Base-by-base conservation (phyloP, 1,139 yeast species). In the Lodderomyces metapsilosis region DNA sequence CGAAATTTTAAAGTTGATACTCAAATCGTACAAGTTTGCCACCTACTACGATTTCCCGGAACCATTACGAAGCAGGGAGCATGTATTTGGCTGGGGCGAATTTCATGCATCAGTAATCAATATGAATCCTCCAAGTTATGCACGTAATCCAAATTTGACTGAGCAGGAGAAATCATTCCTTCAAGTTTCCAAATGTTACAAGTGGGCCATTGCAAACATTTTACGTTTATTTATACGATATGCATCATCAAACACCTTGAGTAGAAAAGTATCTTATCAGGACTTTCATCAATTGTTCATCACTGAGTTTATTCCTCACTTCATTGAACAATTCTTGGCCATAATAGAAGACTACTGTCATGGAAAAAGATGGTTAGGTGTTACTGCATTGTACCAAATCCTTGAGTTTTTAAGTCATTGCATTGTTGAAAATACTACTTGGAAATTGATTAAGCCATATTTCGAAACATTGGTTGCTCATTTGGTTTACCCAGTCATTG, bases 161-260 rank as follows among this genome's bases (percentile, higher is more conserved):
- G 75, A 70, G 42, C 62, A 59, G 45, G 76, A 71, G 38, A 64
- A 61, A 47, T 54, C 64, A 38, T 57, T 64, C 41, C 53, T 70
- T 12, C 75, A 72, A 51, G 56, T 70, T 34, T 61, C 76, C 27
- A 91, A 88, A 61, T 78, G 92, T 48, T 87, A 88, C 62, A 92
- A 92, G 61, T 91, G 98, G 97, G 80, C 95, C 1, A 82, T 82
- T 54, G 89, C 88, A 27, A 88, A 88, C 57, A 62, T 91, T 38
- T 78, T 75, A 53, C 77, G 95, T 49, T 61, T 89, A n/a, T 87
- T 85, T 55, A 76, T 75, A 43, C 73, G 95, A 52, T 89, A 87
- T 58, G 89, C 87, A 2, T 39, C 44, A 18, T 76, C 83, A 6
- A 60, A 55, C 35, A 58, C 62, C 32, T 59, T 82, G 32, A 63